phyloP scores from a whole-genome alignment of 2,329 filamentous ascomycete genomes.

The Podosphaera xanthii region DNA sequence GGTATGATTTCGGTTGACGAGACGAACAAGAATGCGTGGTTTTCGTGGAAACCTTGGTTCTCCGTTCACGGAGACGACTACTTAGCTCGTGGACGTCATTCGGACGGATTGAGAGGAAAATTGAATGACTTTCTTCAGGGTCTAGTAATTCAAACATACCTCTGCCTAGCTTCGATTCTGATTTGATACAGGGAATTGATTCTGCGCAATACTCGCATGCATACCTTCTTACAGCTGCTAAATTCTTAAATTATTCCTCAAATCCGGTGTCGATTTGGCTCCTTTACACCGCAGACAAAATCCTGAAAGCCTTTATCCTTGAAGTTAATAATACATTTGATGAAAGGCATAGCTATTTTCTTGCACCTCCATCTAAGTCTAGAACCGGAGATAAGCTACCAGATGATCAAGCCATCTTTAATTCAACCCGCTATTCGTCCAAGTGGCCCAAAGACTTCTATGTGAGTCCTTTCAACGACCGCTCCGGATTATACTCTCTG shows the following conservation, averaged over 20 bases:
- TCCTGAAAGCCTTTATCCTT: constrained; percentile 40
- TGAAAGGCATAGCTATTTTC: constrained; percentile 43
- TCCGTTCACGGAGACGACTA: constrained; percentile 36
- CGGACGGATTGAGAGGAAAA: constrained; percentile 37
- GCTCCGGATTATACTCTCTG: constrained; percentile 30
- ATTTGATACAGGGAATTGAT: constrained; percentile 27
- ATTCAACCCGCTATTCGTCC: constrained; percentile 20
- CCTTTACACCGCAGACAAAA: constrained; percentile 35
- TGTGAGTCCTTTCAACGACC: constrained; percentile 51
- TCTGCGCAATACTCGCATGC: constrained; percentile 38
- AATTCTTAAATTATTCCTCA: constrained; percentile 46
- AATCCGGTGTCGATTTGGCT: constrained; percentile 67
- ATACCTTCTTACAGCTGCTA: constrained; percentile 48
- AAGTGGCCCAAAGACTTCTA: constrained; percentile 51
- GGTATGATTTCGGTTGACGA: constrained; percentile 29
- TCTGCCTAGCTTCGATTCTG: neutral
- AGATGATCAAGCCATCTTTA: constrained; percentile 4
- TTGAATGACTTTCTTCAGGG: constrained; percentile 33
- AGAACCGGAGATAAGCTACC: neutral
- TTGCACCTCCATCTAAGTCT: constrained; percentile 21
- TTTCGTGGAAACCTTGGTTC: constrained; percentile 24
- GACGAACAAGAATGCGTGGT: constrained; percentile 11
- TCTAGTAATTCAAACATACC: constrained; percentile 22
- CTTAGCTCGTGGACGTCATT: constrained; percentile 28
- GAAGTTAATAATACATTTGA: constrained; percentile 63